Base-by-base conservation (phyloP, 495 filamentous ascomycete species). In the Xylaria telfairii region DNA sequence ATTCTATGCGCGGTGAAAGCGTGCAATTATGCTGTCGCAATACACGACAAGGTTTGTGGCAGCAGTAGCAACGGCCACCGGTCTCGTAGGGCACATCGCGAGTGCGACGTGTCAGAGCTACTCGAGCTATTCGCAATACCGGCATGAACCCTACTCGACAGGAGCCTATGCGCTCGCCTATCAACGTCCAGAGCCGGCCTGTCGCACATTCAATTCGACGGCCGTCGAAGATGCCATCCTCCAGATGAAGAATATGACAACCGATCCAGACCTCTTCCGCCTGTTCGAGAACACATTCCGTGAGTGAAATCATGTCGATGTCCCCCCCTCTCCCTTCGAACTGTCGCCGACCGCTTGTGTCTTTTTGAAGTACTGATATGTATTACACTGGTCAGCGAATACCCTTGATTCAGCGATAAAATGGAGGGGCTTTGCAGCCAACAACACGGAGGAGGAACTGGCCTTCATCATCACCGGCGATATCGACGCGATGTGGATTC, bases 401-500 rank as follows among this genome's bases (percentile, higher is more conserved):
- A 89, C 89, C 3, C 78, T 90, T 47, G 89, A 90, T 72, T 89
- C 89, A 24, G 86, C 87, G 37, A 81, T 91, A 63, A 87, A 84
- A 75, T 90, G 87, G 88, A 83, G 84, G 37, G 89, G 89, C 26
- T 84, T 83, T 66, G 86, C 88, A 26, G 61, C 75, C 8, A 79
- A 70, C 8, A 74, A 74, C 21, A 85, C 88, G 7, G 87, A 88
- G 60, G 87, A 90, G 71, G 89, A 91, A 76, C 79, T 91, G 53
- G 87, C 88, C 12, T 90, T 90, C 71, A 79, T 90, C 34, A 89
- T 90, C 72, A 90, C 89, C 15, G 88, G 89, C 32, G 88, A 90
- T 73, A 90, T 90, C 78, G 86, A 90, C 70, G 89, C 88, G 30
- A 90, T 90, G 87, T 90, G 89, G 88, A 81, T 91, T 73, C 84